Evolutionary conservation across 2,329 filamentous ascomycete species (phyloP).

Genomic region (Pleurostoma richardsiae): DNA sequence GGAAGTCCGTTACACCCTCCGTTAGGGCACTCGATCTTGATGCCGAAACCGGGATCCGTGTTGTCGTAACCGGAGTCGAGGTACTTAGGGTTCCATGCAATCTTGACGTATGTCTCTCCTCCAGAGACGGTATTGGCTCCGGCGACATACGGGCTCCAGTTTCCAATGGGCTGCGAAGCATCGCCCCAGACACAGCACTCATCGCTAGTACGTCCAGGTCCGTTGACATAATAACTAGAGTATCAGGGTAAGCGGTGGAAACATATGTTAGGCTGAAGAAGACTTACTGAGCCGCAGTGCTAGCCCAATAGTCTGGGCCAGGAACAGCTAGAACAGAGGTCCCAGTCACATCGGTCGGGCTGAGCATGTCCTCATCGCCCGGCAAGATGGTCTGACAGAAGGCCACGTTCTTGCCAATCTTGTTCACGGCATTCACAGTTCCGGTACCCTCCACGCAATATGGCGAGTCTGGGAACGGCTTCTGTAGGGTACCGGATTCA

Average conservation of each 20-base stretch:
- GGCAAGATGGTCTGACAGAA: constrained; percentile 78
- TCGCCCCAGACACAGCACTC: constrained; percentile 71
- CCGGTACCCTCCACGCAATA: constrained; percentile 69
- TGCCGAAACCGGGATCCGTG: constrained; percentile 58
- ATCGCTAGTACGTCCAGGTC: constrained; percentile 55
- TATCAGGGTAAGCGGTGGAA: background rate
- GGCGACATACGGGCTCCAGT: constrained; percentile 74
- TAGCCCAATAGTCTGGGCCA: constrained; percentile 63
- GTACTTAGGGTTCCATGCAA: constrained; percentile 76
- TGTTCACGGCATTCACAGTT: constrained; percentile 61
- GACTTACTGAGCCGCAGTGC: constrained; percentile 69
- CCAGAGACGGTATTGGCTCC: constrained; percentile 64
- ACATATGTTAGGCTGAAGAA: background rate
- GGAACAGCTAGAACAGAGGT: constrained; percentile 64
- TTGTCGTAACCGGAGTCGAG: constrained; percentile 48
- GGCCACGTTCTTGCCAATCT: constrained; percentile 55
- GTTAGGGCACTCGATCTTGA: constrained; percentile 65
- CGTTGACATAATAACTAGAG: constrained; percentile 69
- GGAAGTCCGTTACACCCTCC: constrained; percentile 68
- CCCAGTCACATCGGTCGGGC: constrained; percentile 63
- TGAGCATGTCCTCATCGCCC: constrained; percentile 77
- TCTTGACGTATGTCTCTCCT: constrained; percentile 68
- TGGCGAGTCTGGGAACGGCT: constrained; percentile 63
- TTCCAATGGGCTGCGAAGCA: constrained; percentile 57
- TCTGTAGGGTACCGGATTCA: constrained; percentile 56